These are phyloP conservation scores for Ascocoryne sarcoides DNA, from an alignment of 2,329 filamentous ascomycete genomes.

Conservation along the genomic window DNA sequence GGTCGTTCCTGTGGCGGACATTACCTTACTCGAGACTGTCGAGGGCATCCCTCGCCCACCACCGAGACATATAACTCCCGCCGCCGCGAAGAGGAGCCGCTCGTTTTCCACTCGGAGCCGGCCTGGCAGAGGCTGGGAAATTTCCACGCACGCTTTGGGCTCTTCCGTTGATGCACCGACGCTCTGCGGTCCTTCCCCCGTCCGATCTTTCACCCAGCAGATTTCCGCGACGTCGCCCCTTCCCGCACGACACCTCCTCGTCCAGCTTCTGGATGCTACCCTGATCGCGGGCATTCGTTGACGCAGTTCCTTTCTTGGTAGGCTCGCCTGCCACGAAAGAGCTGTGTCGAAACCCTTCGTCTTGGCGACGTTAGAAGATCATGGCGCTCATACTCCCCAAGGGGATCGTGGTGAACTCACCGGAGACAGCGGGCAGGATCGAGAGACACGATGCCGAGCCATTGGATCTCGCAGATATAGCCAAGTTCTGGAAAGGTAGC, in stretches of 20 bases:
- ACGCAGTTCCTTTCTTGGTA: conserved; percentile 26
- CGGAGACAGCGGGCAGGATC: conserved; percentile 44
- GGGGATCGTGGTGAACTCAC: conserved; percentile 47
- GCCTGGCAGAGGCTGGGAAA: not conserved
- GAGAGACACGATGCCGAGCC: conserved; percentile 37
- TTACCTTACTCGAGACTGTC: no score
- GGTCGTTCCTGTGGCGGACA: not conserved
- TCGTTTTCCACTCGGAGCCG: not conserved
- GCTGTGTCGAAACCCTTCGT: conserved; percentile 18
- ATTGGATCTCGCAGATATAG: conserved; percentile 41
- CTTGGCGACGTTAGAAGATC: conserved; percentile 13
- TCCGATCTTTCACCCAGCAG: not conserved
- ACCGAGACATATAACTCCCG: no score
- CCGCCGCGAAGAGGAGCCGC: no score
- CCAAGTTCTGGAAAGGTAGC: conserved; percentile 48
- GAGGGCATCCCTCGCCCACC: no score
- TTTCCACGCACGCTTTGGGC: not conserved
- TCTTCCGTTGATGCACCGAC: not conserved
- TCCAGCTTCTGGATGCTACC: conserved; percentile 12
- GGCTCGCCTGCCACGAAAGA: conserved; percentile 26
- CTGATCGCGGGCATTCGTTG: conserved; percentile 8
- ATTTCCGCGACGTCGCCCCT: not conserved
- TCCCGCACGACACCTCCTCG: not conserved
- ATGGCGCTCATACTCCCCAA: conserved; percentile 43
- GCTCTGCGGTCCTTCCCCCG: not conserved